A percentile compares a stretch with the other conserved stretches of the same genome.
phyloP scores from a whole-genome alignment of 2,329 filamentous ascomycete genomes.

The Aureobasidium sp. region DNA sequence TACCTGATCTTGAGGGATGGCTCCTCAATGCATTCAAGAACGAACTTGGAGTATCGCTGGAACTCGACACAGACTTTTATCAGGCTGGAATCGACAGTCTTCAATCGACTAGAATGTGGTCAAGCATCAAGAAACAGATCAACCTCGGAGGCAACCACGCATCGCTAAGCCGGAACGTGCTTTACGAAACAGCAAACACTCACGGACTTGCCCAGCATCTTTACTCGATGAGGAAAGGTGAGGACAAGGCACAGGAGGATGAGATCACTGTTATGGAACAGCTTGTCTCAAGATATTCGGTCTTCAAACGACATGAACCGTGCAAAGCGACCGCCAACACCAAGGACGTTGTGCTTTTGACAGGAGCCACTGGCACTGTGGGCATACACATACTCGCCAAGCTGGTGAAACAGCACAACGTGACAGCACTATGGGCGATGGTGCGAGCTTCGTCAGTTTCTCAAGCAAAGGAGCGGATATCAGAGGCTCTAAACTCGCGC shows the following conservation, averaged over 20 bases:
- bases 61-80: constrained; percentile 49
- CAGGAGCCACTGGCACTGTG: constrained; percentile 59
- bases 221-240: constrained; percentile 35
- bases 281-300: constrained; percentile 41
- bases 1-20: constrained; percentile 29
- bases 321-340: constrained; percentile 5
- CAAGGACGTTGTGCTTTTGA: constrained; percentile 40
- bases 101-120: constrained; percentile 51
- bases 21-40: constrained; percentile 27
- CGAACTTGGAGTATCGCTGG: constrained; percentile 23
- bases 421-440: constrained; percentile 44
- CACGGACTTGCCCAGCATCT: constrained; percentile 41
- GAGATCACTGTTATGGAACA: constrained; percentile 39
- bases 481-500: constrained; percentile 30
- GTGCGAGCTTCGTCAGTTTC: constrained; percentile 40
- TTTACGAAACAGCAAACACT: constrained; percentile 52
- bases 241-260: constrained; percentile 27
- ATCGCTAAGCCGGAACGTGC: constrained; percentile 47
- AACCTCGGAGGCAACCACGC: constrained; percentile 38
- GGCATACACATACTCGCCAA: constrained; percentile 51
- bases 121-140: constrained; percentile 45
- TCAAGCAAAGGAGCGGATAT: constrained; percentile 30
- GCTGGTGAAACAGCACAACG: constrained; percentile 24
- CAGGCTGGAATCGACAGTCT: constrained; percentile 51
- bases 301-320: constrained; percentile 28